These are phyloP conservation scores for Rhodotorula sp. DNA, from an alignment of 1,284 basidiomycete genomes.

Conservation along the genomic window DNA sequence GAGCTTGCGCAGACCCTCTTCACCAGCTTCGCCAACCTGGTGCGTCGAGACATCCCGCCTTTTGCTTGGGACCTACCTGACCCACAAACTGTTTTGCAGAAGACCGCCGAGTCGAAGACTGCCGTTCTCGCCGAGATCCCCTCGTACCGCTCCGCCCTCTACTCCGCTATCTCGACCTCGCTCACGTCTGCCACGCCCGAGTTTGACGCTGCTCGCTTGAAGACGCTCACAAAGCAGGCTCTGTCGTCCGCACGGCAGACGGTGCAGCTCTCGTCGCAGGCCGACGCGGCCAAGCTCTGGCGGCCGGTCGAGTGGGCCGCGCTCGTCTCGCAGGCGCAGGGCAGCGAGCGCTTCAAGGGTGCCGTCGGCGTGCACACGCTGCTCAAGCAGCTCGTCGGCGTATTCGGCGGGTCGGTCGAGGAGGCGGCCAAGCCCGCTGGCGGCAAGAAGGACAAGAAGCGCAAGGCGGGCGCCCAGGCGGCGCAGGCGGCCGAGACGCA, in stretches of 20 bases:
- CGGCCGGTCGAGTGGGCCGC: constrained; percentile 13
- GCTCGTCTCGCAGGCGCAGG: constrained; percentile 12
- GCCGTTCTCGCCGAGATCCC: constrained; percentile 61
- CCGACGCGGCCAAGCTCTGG: constrained; percentile 11
- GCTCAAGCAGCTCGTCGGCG: constrained; percentile 35
- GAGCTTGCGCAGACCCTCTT: constrained; percentile 69
- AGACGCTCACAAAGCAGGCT: constrained; percentile 75
- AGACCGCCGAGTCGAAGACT: constrained; percentile 47
- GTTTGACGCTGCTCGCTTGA: constrained; percentile 69
- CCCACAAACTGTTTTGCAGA: constrained; percentile 11
- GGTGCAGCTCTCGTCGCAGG: constrained; percentile 43
- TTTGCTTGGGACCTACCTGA: neutral
- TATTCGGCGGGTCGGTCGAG: constrained; percentile 11
- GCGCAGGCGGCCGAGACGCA: neutral
- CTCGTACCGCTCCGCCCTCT: constrained; percentile 59
- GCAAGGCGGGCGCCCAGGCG: constrained; percentile 14
- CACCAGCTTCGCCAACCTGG: constrained; percentile 41
- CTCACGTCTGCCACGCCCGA: constrained; percentile 53
- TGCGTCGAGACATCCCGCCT: neutral
- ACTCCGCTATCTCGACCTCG: constrained; percentile 59
- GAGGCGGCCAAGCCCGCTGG: neutral
- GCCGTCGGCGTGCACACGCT: constrained; percentile 26
- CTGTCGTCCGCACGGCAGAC: constrained; percentile 68
- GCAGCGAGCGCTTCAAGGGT: constrained; percentile 37
- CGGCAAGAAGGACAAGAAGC: constrained; percentile 35